These are phyloP conservation scores for Fusarium staphyleae DNA, from an alignment of 2,329 filamentous ascomycete genomes.

Conservation along the genomic window DNA sequence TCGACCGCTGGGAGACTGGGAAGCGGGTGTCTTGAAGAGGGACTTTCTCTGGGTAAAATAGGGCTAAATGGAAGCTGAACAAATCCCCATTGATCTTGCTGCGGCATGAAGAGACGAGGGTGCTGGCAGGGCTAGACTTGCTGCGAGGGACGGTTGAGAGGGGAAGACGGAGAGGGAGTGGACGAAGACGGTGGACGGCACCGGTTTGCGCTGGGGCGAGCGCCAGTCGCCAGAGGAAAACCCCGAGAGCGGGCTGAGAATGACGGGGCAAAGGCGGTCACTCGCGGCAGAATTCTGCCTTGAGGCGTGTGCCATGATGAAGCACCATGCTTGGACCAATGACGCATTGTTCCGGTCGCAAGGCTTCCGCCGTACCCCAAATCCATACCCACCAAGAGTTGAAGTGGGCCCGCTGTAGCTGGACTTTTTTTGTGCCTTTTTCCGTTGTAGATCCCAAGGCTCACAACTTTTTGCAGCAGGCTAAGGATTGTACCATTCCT, in stretches of 20 bases:
- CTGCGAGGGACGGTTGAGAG: conserved; percentile 11
- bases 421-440: conserved; percentile 41
- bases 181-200: conserved; percentile 25
- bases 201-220: conserved; percentile 40
- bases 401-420: conserved; percentile 28
- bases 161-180: conserved; percentile 26
- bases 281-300: conserved; percentile 42
- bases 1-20: conserved; percentile 19
- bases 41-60: conserved; percentile 1
- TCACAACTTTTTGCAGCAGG: conserved; percentile 15
- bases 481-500: conserved; percentile 13
- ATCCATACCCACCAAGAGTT: conserved; percentile 12
- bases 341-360: conserved; percentile 43
- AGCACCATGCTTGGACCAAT: conserved; percentile 41
- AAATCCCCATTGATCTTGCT: conserved; percentile 2
- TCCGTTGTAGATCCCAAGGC: conserved; percentile 26
- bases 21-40: conserved; percentile 4
- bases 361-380: conserved; percentile 27
- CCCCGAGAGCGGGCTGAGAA: conserved; percentile 41
- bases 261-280: conserved; percentile 44
- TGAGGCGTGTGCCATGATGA: conserved; percentile 29
- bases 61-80: conserved; percentile 15
- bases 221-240: conserved; percentile 33
- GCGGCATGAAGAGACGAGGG: conserved; percentile 21
- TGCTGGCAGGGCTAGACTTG: conserved; percentile 4